phyloP scores from a whole-genome alignment of 352 stramenopile genomes.

The Phytophthora cactorum region DNA sequence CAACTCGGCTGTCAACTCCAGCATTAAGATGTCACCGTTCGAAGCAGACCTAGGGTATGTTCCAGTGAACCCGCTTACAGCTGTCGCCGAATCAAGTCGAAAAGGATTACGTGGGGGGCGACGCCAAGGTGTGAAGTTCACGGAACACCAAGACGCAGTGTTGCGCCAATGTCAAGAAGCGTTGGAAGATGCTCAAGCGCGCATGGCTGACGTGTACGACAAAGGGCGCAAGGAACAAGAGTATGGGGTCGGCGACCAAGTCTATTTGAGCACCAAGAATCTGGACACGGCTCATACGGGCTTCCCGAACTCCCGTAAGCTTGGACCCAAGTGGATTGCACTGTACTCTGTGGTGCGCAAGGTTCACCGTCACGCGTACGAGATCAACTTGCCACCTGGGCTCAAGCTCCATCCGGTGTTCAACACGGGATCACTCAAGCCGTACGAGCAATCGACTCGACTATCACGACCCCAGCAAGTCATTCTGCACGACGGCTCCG shows the following conservation, averaged over 20 bases:
- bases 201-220: too few relatives aligned
- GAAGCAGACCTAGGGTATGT: constrained; percentile 10
- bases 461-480: constrained; percentile 8
- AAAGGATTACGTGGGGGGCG: not conserved
- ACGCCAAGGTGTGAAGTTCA: constrained; percentile 1
- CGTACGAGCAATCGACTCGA: too few relatives aligned
- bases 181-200: too few relatives aligned
- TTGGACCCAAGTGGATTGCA: constrained; percentile 8
- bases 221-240: too few relatives aligned
- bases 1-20: not conserved
- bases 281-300: too few relatives aligned
- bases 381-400: constrained; percentile 30
- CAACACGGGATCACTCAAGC: too few relatives aligned
- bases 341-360: constrained; percentile 25
- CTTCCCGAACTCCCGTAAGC: constrained; percentile 20
- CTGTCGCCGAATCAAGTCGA: not conserved
- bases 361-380: constrained; percentile 21
- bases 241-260: constrained; percentile 5
- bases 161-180: constrained; percentile 15
- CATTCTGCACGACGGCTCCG: constrained; percentile 6
- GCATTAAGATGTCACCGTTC: constrained; percentile 6
- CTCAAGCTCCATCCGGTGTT: too few relatives aligned
- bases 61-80: not conserved
- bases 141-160: constrained; percentile 2
- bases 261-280: constrained; percentile 21